These are phyloP conservation scores for Fusarium ambrosium DNA, from an alignment of 2,329 filamentous ascomycete species.

Conservation along the genomic window DNA sequence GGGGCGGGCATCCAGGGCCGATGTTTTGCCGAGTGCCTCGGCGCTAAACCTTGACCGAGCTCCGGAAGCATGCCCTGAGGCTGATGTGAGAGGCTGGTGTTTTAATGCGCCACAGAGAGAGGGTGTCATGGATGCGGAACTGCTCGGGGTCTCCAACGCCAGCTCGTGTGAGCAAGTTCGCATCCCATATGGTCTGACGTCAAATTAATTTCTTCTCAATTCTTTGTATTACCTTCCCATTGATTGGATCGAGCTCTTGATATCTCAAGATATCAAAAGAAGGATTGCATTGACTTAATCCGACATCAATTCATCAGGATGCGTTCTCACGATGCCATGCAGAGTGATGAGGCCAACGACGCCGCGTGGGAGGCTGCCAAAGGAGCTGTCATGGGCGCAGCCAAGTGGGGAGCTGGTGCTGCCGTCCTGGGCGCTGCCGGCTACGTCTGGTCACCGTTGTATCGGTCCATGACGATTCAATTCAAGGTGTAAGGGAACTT, in stretches of 20 bases:
- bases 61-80: neutral
- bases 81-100: slow-evolving; percentile 23
- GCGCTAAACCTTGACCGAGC: slow-evolving; percentile 9
- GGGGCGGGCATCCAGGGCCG: slow-evolving; percentile 37
- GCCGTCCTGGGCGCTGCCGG: slow-evolving; percentile 73
- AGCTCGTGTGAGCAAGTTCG: slow-evolving; percentile 29
- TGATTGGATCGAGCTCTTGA: neutral
- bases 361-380: slow-evolving; percentile 79
- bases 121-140: slow-evolving; percentile 39
- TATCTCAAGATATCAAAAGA: neutral
- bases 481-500: slow-evolving; percentile 77
- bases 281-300: neutral
- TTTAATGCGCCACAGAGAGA: slow-evolving; percentile 24
- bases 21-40: slow-evolving; percentile 21
- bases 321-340: slow-evolving; percentile 63
- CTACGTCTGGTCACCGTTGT: slow-evolving; percentile 76
- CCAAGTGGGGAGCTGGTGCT: slow-evolving; percentile 79
- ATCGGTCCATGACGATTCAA: slow-evolving; percentile 78
- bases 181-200: slow-evolving; percentile 31
- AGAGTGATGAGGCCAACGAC: slow-evolving; percentile 74
- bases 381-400: slow-evolving; percentile 75
- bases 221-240: slow-evolving; percentile 4
- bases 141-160: slow-evolving; percentile 23
- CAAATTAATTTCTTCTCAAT: slow-evolving; percentile 11
- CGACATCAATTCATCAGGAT: slow-evolving; percentile 30